Conservation (phyloP, 495 filamentous ascomycete species). For the Neurospora sp. region DNA sequence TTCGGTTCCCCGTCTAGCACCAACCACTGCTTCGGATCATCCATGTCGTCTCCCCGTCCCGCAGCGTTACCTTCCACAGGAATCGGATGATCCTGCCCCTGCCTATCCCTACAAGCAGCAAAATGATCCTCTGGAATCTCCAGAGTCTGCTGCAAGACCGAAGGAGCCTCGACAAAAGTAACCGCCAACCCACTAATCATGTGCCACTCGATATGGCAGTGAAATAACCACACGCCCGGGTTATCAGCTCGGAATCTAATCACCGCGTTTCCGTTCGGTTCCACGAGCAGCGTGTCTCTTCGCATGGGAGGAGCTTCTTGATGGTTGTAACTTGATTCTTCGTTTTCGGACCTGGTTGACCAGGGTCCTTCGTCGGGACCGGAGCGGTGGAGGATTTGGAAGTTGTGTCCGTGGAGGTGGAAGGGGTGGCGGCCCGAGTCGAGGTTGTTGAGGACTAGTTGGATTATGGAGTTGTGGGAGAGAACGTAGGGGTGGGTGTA, state of each 20-base stretch:
- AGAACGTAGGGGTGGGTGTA: slow-evolving; percentile 64
- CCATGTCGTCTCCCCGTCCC: slow-evolving; percentile 58
- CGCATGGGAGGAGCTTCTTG: slow-evolving; percentile 38
- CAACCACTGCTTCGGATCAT: slow-evolving; percentile 51
- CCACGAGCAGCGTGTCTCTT: slow-evolving; percentile 47
- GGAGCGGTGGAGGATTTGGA: slow-evolving; percentile 51
- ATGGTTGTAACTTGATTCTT: slow-evolving; percentile 30
- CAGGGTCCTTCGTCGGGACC: slow-evolving; percentile 34
- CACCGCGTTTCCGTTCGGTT: slow-evolving; percentile 49
- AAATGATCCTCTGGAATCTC: slow-evolving; percentile 54
- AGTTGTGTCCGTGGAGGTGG: slow-evolving; percentile 79
- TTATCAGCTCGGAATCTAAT: slow-evolving; percentile 60
- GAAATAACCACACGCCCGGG: slow-evolving; percentile 67
- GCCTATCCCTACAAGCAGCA: slow-evolving; percentile 36
- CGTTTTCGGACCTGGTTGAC: slow-evolving; percentile 27
- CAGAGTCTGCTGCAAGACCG: slow-evolving; percentile 47
- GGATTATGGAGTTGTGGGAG: slow-evolving; percentile 55
- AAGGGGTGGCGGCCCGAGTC: slow-evolving; percentile 71
- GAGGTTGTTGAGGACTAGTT: slow-evolving; percentile 73
- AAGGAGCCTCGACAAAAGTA: slow-evolving; percentile 54
- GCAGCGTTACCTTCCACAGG: slow-evolving; percentile 44
- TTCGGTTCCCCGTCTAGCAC: slow-evolving; percentile 54
- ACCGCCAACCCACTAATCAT: slow-evolving; percentile 56
- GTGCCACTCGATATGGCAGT: slow-evolving; percentile 65
- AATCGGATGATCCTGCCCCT: too few species aligned